These are phyloP conservation scores for Cicer chorassanicum DNA, from an alignment of 306 rosid genomes.

Conservation along the genomic window DNA sequence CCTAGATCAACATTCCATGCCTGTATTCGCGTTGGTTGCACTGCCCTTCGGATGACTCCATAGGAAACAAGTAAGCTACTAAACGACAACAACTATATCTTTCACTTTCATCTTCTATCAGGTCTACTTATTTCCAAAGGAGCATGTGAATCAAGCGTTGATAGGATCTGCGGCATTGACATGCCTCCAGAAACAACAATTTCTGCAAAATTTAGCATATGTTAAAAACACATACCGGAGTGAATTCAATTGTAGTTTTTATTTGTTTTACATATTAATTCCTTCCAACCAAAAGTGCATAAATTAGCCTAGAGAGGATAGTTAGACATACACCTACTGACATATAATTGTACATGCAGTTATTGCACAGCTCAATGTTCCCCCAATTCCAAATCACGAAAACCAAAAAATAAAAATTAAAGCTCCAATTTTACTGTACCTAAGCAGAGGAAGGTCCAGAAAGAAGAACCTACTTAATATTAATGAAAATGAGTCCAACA, in stretches of 20 bases:
- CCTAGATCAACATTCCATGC: slow-evolving; percentile 43
- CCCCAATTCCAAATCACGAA: slow-evolving; percentile 26
- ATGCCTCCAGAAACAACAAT: slow-evolving; percentile 96
- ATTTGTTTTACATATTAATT: slow-evolving; percentile 14
- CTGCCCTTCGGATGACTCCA: slow-evolving; percentile 47
- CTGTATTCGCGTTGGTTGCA: slow-evolving; percentile 33
- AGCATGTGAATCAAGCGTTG: slow-evolving; percentile 65
- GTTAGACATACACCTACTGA: not conserved
- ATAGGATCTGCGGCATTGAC: slow-evolving; percentile 96
- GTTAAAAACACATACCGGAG: slow-evolving; percentile 12
- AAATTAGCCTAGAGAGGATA: slow-evolving; percentile 14
- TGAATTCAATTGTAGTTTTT: not conserved
- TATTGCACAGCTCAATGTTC: not conserved
- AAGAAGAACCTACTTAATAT: slow-evolving; percentile 16
- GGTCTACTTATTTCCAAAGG: slow-evolving; percentile 61
- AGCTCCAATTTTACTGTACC: slow-evolving; percentile 30
- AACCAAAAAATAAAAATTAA: not conserved
- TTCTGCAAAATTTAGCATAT: slow-evolving; percentile 61
- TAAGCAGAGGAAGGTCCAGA: slow-evolving; percentile 9
- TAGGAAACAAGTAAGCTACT: slow-evolving; percentile 39
- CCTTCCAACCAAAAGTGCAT: slow-evolving; percentile 22
- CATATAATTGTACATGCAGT: not conserved
- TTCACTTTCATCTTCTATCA: slow-evolving; percentile 59
- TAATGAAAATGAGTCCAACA: not conserved
- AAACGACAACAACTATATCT: slow-evolving; percentile 41